A percentile compares a stretch with the other conserved stretches of the same genome.
phyloP scores from a whole-genome alignment of 345 rosid species.

The Hibiscus mutabilis region DNA sequence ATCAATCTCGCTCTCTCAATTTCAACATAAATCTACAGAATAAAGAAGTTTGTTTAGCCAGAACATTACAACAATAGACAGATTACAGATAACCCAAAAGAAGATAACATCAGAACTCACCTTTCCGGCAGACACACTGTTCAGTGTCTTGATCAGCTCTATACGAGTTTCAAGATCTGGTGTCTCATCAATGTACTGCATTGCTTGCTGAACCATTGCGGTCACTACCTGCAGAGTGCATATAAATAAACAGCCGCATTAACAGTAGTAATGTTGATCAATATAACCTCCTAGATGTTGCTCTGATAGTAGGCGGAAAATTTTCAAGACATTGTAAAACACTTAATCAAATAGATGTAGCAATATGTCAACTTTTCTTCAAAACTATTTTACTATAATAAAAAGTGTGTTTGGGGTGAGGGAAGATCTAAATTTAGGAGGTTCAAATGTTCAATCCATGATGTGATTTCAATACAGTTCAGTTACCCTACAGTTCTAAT shows the following conservation, averaged over 20 bases:
- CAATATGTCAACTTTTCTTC: neutral
- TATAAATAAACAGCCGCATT: neutral
- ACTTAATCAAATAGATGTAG: neutral
- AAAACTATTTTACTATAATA: neutral
- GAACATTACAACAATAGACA: neutral
- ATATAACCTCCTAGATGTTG: neutral
- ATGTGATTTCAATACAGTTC: too few species aligned
- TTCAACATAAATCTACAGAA: slow-evolving; percentile 79
- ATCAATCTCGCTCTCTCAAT: slow-evolving; percentile 91
- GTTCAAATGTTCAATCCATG: neutral
- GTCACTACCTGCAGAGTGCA: slow-evolving; percentile 74
- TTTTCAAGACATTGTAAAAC: neutral
- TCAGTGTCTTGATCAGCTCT: slow-evolving; percentile 77
- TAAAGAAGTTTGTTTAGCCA: neutral
- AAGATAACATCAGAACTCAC: slow-evolving; percentile 22
- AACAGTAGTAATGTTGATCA: slow-evolving; percentile 10
- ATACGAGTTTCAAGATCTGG: slow-evolving; percentile 85
- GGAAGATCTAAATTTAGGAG: neutral
- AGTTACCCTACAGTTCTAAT: too few species aligned
- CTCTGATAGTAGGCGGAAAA: neutral
- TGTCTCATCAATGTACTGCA: slow-evolving; percentile 88
- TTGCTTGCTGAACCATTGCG: slow-evolving; percentile 98
- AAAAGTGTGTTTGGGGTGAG: neutral
- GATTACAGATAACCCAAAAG: neutral
- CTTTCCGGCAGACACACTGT: slow-evolving; percentile 90